Base-by-base conservation (phyloP, 257 asterid genomes). In the Plantago elongata region DNA sequence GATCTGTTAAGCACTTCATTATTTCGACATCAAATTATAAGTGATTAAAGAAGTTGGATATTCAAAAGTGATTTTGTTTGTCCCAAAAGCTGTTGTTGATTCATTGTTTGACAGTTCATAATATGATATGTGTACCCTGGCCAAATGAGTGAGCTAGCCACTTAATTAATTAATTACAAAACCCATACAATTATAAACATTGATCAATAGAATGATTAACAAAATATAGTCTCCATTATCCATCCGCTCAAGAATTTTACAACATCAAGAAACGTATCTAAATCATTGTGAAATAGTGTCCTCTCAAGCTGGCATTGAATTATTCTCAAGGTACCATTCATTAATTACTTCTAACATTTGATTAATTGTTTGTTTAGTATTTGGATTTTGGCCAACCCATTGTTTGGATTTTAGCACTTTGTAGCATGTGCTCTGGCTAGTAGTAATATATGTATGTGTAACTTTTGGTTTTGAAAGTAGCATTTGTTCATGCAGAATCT, bases 81-180 rank as follows among this genome's bases (percentile, higher is more conserved):
- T 67, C 61, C 59, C 18, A 51, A 63, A 54, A 58, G 59, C 68
- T 29, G 69, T 72, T 22, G 27, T 22, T 45, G 72, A 64, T 77
- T 74, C 76, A 73, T 65, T 60, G 77, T 73, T 75, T 68, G 80
- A 70, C 79, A 75, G 73, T 72, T 75, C 81, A 75, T 45, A 16
- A 58, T 56, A 70, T 22, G 27, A 22, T 22, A 22, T 22, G 2
- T 22, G 2, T 22, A 22, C 27, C 27, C 27, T 22, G 27, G 27
- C 27, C 27, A 1, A 22, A 22, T 22, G 27, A 22, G 2, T 22
- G 27, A 22, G 27, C 27, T 22, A 22, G 27, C 27, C 2, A 22
- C 27, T 22, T 22, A 22, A 22, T 22, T 62, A 22, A 22, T 22
- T 62, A 17, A 54, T 45, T 29, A 54, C 5, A 42, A 52, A 57